Conservation (phyloP, 2,329 filamentous ascomycete species). For the Akanthomyces muscarius region DNA sequence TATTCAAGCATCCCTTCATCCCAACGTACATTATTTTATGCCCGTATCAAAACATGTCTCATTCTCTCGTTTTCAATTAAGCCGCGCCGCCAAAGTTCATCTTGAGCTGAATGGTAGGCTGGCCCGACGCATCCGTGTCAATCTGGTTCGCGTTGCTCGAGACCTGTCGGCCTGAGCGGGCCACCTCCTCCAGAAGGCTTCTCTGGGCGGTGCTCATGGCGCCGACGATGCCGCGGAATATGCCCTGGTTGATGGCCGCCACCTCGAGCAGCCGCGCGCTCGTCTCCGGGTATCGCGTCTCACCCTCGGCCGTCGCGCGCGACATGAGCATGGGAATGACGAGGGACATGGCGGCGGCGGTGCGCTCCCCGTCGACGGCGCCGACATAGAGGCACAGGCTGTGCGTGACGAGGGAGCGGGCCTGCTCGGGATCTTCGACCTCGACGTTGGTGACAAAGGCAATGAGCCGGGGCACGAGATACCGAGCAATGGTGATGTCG, state of each 20-base stretch:
- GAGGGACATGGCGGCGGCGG: constrained; percentile 64
- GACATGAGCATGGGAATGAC: constrained; percentile 73
- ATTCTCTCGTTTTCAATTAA: constrained; percentile 16
- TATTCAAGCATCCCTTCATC: neutral
- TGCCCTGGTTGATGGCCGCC: constrained; percentile 66
- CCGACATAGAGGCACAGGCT: constrained; percentile 70
- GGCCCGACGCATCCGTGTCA: constrained; percentile 43
- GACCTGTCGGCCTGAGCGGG: constrained; percentile 59
- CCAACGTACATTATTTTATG: neutral
- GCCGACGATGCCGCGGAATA: constrained; percentile 71
- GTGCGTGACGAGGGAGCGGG: constrained; percentile 65
- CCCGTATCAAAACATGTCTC: neutral
- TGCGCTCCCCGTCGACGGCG: constrained; percentile 41
- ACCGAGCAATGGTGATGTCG: constrained; percentile 69
- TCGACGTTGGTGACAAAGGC: constrained; percentile 67
- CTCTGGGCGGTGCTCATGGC: constrained; percentile 68
- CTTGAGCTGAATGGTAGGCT: constrained; percentile 86
- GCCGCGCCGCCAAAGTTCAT: constrained; percentile 72
- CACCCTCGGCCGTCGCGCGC: constrained; percentile 63
- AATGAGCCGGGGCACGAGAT: constrained; percentile 71
- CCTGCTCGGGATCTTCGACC: constrained; percentile 75
- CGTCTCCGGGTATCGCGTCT: constrained; percentile 64
- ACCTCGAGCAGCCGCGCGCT: constrained; percentile 75
- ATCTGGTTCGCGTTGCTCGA: constrained; percentile 37
- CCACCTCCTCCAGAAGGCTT: constrained; percentile 74